Conservation (phyloP, 2,329 filamentous ascomycete species). For the Fusarium buharicum region DNA sequence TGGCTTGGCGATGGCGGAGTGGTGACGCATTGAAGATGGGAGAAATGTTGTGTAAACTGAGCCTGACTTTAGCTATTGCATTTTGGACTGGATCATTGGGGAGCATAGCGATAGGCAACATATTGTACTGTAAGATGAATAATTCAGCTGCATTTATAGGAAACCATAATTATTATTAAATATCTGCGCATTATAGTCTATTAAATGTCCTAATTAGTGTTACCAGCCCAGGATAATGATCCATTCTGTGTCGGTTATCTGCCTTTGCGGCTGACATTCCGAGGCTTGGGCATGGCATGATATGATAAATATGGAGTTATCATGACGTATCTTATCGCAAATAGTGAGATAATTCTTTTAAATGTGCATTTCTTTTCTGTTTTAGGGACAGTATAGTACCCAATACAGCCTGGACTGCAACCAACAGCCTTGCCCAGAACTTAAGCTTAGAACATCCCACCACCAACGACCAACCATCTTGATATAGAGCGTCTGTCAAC, state of each 20-base stretch:
- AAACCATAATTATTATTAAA: not conserved
- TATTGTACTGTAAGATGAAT: not conserved
- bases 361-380: not conserved
- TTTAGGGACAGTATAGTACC: not conserved
- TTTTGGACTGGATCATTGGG: conserved; percentile 6
- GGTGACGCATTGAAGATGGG: conserved; percentile 5
- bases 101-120: conserved; percentile 29
- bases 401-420: not conserved
- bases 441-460: conserved; percentile 6
- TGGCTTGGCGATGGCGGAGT: conserved; percentile 5
- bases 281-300: conserved; percentile 25
- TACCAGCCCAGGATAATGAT: too few relatives aligned
- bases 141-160: not conserved
- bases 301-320: conserved; percentile 16
- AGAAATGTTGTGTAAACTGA: conserved; percentile 6
- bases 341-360: not conserved
- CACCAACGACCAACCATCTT: conserved; percentile 24
- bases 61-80: not conserved
- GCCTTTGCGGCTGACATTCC: not conserved
- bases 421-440: conserved; percentile 1
- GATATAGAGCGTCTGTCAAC: conserved; percentile 15
- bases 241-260: too few relatives aligned
- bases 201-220: too few relatives aligned
- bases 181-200: not conserved
- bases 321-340: conserved; percentile 28